Evolutionary conservation across 805 yeast genomes (phyloP).

Genomic region (Starmerella tilneyi): DNA sequence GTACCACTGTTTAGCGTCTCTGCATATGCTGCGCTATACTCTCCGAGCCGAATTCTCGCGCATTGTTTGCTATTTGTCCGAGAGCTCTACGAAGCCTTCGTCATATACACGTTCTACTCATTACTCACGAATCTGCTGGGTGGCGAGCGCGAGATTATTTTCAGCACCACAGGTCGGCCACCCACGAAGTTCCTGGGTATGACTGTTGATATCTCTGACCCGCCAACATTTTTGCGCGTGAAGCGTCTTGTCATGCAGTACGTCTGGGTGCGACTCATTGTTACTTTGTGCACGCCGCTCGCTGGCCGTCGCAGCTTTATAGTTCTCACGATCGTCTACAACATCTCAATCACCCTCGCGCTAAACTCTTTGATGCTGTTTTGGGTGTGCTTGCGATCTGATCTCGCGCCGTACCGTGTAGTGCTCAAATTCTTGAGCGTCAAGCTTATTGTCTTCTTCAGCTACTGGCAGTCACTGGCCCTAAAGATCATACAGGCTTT

Average conservation of each 20-base stretch:
- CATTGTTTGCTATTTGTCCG: conserved; percentile 37
- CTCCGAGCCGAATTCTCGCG: conserved; percentile 22
- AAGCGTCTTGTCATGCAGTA: conserved; percentile 86
- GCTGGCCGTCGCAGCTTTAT: conserved; percentile 32
- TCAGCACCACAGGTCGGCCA: conserved; percentile 55
- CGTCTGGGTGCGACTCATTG: conserved; percentile 84
- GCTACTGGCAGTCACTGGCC: conserved; percentile 89
- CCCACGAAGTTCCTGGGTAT: conserved; percentile 40
- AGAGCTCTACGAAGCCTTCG: conserved; percentile 93
- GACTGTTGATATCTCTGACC: conserved; percentile 75
- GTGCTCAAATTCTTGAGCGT: conserved; percentile 90
- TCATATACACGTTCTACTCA: conserved; percentile 83
- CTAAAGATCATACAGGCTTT: conserved; percentile 36
- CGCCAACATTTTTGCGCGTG: conserved; percentile 60
- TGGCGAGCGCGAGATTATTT: conserved; percentile 80
- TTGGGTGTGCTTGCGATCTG: conserved; percentile 81
- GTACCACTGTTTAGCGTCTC: conserved; percentile 72
- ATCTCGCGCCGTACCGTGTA: conserved; percentile 70
- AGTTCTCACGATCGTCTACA: conserved; percentile 62
- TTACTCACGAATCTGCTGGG: conserved; percentile 74
- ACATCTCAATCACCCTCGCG: conserved; percentile 68
- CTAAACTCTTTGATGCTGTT: conserved; percentile 77
- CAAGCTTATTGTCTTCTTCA: conserved; percentile 85
- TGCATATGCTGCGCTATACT: conserved; percentile 49
- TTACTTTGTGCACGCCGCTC: conserved; percentile 38